Conservation (phyloP, 2,329 filamentous ascomycete species). For the Pyrenochaeta sp. region DNA sequence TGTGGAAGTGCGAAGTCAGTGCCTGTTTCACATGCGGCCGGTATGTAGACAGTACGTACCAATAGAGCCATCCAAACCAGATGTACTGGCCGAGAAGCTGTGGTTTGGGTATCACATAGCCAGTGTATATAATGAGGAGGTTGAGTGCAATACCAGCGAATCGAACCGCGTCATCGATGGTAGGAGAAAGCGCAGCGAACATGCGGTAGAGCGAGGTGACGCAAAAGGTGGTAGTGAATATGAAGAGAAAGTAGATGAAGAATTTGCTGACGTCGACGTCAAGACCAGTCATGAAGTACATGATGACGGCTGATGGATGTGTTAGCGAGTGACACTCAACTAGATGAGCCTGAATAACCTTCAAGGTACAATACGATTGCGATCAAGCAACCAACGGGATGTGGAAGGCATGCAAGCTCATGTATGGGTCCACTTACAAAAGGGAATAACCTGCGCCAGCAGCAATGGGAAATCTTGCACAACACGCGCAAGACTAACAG, state of each 20-base stretch:
- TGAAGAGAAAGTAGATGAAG: constrained; percentile 71
- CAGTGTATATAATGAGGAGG: constrained; percentile 69
- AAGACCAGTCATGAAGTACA: constrained; percentile 71
- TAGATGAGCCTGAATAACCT: not conserved
- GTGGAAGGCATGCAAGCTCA: not conserved
- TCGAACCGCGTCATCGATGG: constrained; percentile 72
- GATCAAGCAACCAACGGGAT: no score
- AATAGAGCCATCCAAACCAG: constrained; percentile 66
- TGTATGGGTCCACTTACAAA: constrained; percentile 46
- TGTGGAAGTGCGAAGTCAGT: not conserved
- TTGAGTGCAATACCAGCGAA: constrained; percentile 71
- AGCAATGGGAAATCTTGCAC: constrained; percentile 70
- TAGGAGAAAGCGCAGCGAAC: constrained; percentile 69
- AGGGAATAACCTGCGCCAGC: constrained; percentile 66
- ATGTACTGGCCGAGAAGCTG: constrained; percentile 66
- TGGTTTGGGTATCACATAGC: constrained; percentile 73
- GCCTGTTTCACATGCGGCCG: not conserved
- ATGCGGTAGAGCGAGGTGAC: constrained; percentile 72
- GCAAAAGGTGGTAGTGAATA: constrained; percentile 69
- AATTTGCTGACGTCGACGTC: constrained; percentile 69
- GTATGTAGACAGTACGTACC: constrained; percentile 7
- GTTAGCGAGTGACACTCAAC: constrained; percentile 8
- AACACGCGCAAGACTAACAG: constrained; percentile 68
- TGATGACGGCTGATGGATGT: constrained; percentile 55
- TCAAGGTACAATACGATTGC: not conserved